Evolutionary conservation across 495 filamentous ascomycete genomes (phyloP), one percentile per base, ranked within the genome.

Genomic region (Hypoxylon fuscum): DNA sequence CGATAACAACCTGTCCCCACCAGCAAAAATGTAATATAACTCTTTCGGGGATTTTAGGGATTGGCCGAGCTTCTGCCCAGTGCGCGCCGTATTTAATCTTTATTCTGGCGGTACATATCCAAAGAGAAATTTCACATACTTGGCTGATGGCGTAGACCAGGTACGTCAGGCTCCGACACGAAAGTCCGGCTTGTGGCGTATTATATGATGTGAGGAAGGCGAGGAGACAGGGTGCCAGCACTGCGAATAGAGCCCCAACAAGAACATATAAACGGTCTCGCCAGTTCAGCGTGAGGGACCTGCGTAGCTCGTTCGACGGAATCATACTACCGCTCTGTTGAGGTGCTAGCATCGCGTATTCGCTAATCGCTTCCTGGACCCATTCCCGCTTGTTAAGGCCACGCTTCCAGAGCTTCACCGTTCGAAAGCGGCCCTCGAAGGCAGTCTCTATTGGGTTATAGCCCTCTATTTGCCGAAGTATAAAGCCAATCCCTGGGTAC

Each of bases 111-210:
- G 61, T 59, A 10, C 45, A 60, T 15, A 57, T 62, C 65, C 70
- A 79, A 3, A 79, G 50, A 2, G 59, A 29, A 34, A 76, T 72
- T 43, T 77, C 69, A 23, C 60, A 62, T 5, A 74, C 45, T 46
- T 83, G 80, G 25, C 66, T 66, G 5, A 68, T 59, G 27, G 68
- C 69, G 34, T 81, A 83, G 9, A 79, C 49, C 1, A 78, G 45
- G 27, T 79, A 75, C 5, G 72, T 80, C 12, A 81, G 43, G 10
- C 65, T 71, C 5, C 80, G 68, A 25, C 80, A 83, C 2, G 72
- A 72, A 1, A 79, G 51, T 7, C 79, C 80, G n/a, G 68, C 48
- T 15, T 71, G 62, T 14, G 74, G 79, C 23, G 77, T 82, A 27
- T 64, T 62, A 25, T 73, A 79, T n/a, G 73, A 72, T 8, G 73